These are phyloP conservation scores for Pseudogymnoascus sp. DNA, from an alignment of 2,329 filamentous ascomycete species.

Conservation along the genomic window DNA sequence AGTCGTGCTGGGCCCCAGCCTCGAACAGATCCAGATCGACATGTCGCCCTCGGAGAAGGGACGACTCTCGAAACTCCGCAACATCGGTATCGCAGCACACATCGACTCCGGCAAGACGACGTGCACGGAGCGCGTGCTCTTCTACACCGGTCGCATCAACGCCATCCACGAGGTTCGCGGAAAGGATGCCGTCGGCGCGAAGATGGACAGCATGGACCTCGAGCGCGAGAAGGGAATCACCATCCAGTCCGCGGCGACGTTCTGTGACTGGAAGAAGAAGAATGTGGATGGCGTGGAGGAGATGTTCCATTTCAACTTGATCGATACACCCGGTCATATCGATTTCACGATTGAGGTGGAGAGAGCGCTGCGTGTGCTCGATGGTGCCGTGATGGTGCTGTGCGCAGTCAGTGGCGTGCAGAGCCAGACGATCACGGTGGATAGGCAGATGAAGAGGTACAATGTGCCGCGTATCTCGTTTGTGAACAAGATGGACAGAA, in stretches of 20 bases:
- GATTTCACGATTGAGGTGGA: conserved; percentile 99
- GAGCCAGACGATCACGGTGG: conserved; percentile 95
- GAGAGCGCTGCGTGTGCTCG: conserved; percentile 85
- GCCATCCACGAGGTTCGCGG: conserved; percentile 95
- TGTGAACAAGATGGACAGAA: conserved; percentile 99
- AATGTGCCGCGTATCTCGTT: conserved; percentile 94
- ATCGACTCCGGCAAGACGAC: conserved; percentile 99
- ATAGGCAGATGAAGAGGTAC: conserved; percentile 97
- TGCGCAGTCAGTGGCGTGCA: conserved; percentile 97
- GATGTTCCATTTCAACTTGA: conserved; percentile 95
- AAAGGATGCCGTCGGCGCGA: conserved; percentile 90
- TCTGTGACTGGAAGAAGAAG: conserved; percentile 92
- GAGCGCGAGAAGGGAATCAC: conserved; percentile 98
- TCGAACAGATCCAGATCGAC: conserved; percentile 65
- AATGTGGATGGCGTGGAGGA: conserved; percentile 71
- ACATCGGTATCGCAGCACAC: conserved; percentile 98
- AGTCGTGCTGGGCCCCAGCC: conserved; percentile 30
- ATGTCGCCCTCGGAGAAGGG: conserved; percentile 73
- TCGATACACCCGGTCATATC: conserved; percentile 97
- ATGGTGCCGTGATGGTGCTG: conserved; percentile 96
- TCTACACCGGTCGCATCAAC: conserved; percentile 96
- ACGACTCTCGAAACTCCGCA: conserved; percentile 75
- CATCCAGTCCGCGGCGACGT: conserved; percentile 96
- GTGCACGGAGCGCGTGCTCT: conserved; percentile 90
- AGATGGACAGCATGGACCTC: conserved; percentile 99